Evolutionary conservation across 805 yeast species (phyloP), one percentile per base, ranked within the genome.

Genomic region (Cyberlindnera mrakii): DNA sequence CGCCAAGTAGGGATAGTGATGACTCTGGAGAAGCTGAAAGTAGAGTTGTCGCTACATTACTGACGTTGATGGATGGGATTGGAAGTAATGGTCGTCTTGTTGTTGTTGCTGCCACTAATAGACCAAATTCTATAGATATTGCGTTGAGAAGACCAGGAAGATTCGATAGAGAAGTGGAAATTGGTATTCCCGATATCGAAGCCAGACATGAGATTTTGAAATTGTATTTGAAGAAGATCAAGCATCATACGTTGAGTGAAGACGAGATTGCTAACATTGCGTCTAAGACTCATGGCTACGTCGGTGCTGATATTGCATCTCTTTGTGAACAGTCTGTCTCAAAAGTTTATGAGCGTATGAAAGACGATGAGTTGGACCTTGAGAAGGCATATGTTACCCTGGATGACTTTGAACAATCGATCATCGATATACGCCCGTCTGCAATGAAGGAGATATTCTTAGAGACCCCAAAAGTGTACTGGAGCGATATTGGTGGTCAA

Each of bases 401-500:
- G 49, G 72, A 66, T 43, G 96, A 91, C 55, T 70, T 91, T n/a
- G 80, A 80, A 39, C 63, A 62, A 18, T 90, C 97, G 0, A 63
- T 89, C 59, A 64, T 78, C 1, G 90, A 85, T n/a, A 79, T 93
- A 2, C 72, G 95, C 40, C 98, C 99, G 2, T 85, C 96, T 46
- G 98, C 98, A 3, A 93, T 93, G 99, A 75, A 96, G 45, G 99
- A 93, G 61, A 86, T 91, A 41, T 82, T 89, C 44, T 68, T 93
- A 40, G 99, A 93, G 55, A 86, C 90, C 77, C 98, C 99, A 9
- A 86, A 87, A 55, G 95, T 90, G 0, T 74, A 77, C 47, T 93
- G 99, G 98, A 66, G 76, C 16, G 99, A 93, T 65, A 90, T 93
- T 55, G 98, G 98, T 13, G 99, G 99, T 3, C 98, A 93, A 62